A percentile compares a stretch with the other conserved stretches of the same genome.
phyloP scores from a whole-genome alignment of 768 basidiomycete species.

The Tricholoma bakamatsutake region DNA sequence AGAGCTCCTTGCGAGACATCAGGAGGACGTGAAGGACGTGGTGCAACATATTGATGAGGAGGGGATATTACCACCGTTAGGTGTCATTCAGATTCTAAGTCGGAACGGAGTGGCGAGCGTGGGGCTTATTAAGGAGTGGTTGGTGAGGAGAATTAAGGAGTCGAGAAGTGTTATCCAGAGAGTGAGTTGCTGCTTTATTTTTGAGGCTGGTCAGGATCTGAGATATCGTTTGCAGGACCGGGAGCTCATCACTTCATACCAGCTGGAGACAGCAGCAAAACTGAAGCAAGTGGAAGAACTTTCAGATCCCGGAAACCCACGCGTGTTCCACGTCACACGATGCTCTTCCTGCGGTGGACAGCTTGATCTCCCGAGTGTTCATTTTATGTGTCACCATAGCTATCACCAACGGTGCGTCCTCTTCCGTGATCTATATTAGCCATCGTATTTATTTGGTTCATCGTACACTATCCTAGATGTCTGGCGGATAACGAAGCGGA shows the following conservation, averaged over 20 bases:
- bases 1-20: slow-evolving; percentile 65
- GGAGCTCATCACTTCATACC: slow-evolving; percentile 82
- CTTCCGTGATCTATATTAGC: neutral
- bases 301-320: slow-evolving; percentile 69
- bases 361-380: slow-evolving; percentile 87
- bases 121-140: slow-evolving; percentile 88
- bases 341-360: slow-evolving; percentile 88
- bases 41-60: slow-evolving; percentile 76
- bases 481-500: slow-evolving; percentile 85
- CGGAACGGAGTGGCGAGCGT: slow-evolving; percentile 88
- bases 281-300: slow-evolving; percentile 79
- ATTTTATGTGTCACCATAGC: slow-evolving; percentile 98
- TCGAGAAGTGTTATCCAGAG: slow-evolving; percentile 73
- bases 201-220: slow-evolving; percentile 1
- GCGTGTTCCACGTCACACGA: slow-evolving; percentile 90
- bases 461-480: slow-evolving; percentile 46
- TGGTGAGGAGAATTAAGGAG: slow-evolving; percentile 71
- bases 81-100: slow-evolving; percentile 82
- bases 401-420: slow-evolving; percentile 82
- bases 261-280: slow-evolving; percentile 75
- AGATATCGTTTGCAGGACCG: slow-evolving; percentile 57
- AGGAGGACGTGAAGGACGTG: slow-evolving; percentile 62
- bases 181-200: slow-evolving; percentile 38
- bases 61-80: slow-evolving; percentile 82
- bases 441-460: neutral